phyloP scores from a whole-genome alignment of 2,329 filamentous ascomycete species.

The Cephalotrichum gorgonifer region DNA sequence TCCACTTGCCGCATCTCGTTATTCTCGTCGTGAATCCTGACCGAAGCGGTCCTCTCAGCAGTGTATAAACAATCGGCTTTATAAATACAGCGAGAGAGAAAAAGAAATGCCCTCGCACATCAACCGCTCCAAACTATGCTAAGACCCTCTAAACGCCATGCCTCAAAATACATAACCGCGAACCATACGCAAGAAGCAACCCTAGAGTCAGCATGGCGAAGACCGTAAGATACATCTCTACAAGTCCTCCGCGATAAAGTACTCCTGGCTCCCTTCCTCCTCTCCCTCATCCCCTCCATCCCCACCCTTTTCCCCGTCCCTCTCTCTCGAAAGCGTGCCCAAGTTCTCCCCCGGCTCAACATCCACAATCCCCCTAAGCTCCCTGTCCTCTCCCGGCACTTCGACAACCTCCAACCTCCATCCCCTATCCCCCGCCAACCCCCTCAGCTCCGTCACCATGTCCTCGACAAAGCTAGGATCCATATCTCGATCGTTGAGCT shows the following conservation, averaged over 20 bases:
- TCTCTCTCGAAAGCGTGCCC: neutral
- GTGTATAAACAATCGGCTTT: too few species aligned
- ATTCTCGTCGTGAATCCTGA: too few species aligned
- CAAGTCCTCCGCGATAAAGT: neutral
- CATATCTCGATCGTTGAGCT: constrained; percentile 59
- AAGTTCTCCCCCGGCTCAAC: constrained; percentile 30
- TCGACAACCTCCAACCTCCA: constrained; percentile 80
- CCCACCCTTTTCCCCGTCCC: neutral
- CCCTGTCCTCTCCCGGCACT: constrained; percentile 42
- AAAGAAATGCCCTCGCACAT: too few species aligned
- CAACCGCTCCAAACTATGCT: too few species aligned
- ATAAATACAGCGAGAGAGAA: too few species aligned
- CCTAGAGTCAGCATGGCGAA: too few species aligned
- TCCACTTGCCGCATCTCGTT: too few species aligned
- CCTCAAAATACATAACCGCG: too few species aligned
- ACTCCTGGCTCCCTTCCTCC: neutral
- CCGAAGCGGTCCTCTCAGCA: too few species aligned
- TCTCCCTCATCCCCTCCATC: neutral
- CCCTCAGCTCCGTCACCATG: constrained; percentile 57
- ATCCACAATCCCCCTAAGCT: constrained; percentile 62
- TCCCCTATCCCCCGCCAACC: constrained; percentile 56
- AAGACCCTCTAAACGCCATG: too few species aligned
- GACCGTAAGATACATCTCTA: neutral
- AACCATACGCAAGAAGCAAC: too few species aligned
- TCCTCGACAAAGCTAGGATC: constrained; percentile 58